A percentile compares a stretch with the other conserved stretches of the same genome.
These are phyloP conservation scores for Sugiyamaella neomexicana DNA, from an alignment of 1,139 yeast genomes.

Conservation along the genomic window DNA sequence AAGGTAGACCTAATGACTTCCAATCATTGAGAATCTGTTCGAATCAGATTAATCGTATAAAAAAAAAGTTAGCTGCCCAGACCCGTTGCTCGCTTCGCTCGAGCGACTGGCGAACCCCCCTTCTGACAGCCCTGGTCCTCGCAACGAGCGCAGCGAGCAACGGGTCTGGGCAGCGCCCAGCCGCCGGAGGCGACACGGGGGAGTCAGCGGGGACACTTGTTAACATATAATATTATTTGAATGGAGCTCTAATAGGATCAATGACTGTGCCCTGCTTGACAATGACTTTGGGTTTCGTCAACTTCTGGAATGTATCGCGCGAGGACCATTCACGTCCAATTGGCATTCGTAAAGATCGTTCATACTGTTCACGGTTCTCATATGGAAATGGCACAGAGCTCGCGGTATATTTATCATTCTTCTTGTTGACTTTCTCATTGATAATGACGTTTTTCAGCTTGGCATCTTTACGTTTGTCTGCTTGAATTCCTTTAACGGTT, in stretches of 20 bases:
- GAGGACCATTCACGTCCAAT: constrained; percentile 97
- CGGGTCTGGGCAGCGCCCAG: no score
- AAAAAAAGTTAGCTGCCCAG: no score
- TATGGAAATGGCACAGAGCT: constrained; percentile 90
- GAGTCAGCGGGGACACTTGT: no score
- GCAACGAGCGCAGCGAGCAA: no score
- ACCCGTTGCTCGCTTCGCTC: no score
- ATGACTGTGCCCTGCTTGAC: constrained; percentile 87
- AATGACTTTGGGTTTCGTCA: constrained; percentile 85
- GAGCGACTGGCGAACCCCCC: no score
- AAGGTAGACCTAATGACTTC: no score
- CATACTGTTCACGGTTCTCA: constrained; percentile 92
- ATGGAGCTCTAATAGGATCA: constrained; percentile 82
- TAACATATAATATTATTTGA: no score
- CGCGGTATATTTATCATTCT: constrained; percentile 80
- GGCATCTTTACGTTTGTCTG: constrained; percentile 75
- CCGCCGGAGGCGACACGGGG: no score
- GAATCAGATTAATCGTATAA: no score
- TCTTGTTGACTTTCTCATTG: constrained; percentile 83
- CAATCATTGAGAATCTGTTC: no score
- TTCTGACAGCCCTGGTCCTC: no score
- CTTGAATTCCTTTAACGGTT: constrained; percentile 70
- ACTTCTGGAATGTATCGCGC: constrained; percentile 78
- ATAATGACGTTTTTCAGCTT: constrained; percentile 77
- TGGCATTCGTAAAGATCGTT: constrained; percentile 92